phyloP scores from a whole-genome alignment of 2,329 filamentous ascomycete species.

The Pezicula radicicola region DNA sequence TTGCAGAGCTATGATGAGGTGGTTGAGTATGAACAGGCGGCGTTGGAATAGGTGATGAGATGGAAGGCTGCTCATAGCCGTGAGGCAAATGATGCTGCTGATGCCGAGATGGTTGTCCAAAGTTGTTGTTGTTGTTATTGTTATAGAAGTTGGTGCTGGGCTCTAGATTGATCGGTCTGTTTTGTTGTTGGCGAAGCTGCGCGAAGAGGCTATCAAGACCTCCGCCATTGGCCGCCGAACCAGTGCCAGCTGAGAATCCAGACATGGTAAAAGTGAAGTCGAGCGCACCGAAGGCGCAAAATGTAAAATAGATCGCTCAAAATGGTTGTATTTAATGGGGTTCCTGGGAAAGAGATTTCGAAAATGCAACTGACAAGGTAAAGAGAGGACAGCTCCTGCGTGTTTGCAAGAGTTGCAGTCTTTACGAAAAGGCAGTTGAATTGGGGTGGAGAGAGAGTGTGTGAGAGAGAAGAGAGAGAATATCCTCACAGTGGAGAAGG shows the following conservation, averaged over 20 bases:
- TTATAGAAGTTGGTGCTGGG: slow-evolving; percentile 26
- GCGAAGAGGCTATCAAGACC: slow-evolving; percentile 30
- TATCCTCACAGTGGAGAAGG: neutral
- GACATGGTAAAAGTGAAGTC: slow-evolving; percentile 27
- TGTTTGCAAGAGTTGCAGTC: neutral
- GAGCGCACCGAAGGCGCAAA: slow-evolving; percentile 27
- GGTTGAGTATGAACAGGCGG: slow-evolving; percentile 50
- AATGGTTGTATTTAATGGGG: slow-evolving; percentile 1
- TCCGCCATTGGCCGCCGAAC: slow-evolving; percentile 15
- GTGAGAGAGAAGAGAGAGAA: neutral
- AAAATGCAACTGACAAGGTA: neutral
- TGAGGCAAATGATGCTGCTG: slow-evolving; percentile 20
- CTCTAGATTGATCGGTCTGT: slow-evolving; percentile 21
- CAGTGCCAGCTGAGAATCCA: slow-evolving; percentile 26
- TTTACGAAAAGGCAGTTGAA: neutral
- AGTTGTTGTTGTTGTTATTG: slow-evolving; percentile 21
- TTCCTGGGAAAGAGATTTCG: neutral
- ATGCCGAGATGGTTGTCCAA: slow-evolving; percentile 18
- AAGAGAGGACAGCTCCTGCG: neutral
- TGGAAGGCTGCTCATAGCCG: slow-evolving; percentile 51
- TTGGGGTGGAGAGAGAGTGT: neutral
- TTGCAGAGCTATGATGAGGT: slow-evolving; percentile 52
- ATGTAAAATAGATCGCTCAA: slow-evolving; percentile 17
- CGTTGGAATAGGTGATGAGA: slow-evolving; percentile 56
- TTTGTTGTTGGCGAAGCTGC: slow-evolving; percentile 28